Percentiles rank a stretch among this genome's conserved stretches.
Conservation (phyloP, 1,284 basidiomycete genomes). For the Cystobasidium slooffiae region DNA sequence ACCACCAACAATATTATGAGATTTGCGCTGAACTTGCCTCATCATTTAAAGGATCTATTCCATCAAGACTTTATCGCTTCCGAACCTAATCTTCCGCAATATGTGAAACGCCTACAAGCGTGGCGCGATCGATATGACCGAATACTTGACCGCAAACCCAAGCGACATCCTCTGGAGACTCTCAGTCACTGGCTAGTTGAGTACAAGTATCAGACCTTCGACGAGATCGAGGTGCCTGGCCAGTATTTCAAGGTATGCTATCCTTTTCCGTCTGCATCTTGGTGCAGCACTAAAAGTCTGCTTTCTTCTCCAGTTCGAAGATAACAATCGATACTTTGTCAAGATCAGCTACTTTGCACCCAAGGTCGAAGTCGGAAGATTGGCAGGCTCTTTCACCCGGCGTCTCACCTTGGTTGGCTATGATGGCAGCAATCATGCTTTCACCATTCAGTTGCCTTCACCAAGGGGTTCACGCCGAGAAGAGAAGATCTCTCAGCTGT, state of each 20-base stretch:
- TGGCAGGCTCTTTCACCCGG: constrained; percentile 83
- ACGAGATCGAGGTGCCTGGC: constrained; percentile 97
- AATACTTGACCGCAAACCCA: constrained; percentile 78
- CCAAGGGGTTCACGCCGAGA: constrained; percentile 87
- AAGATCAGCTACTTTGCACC: constrained; percentile 90
- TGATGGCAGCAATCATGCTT: constrained; percentile 85
- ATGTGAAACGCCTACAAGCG: constrained; percentile 83
- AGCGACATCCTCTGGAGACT: constrained; percentile 83
- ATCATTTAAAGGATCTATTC: constrained; percentile 70
- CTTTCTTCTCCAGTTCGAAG: constrained; percentile 72
- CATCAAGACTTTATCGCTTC: constrained; percentile 87
- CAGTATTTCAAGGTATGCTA: constrained; percentile 87
- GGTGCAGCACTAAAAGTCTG: constrained; percentile 25
- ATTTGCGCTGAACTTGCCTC: constrained; percentile 69
- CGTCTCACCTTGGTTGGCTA: constrained; percentile 90
- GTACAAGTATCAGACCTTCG: constrained; percentile 97
- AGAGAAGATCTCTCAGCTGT: constrained; percentile 88
- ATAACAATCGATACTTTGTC: constrained; percentile 89
- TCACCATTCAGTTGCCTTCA: constrained; percentile 88
- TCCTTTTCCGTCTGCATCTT: not conserved
- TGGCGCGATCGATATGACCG: constrained; percentile 95
- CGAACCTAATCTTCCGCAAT: constrained; percentile 82
- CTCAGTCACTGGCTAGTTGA: constrained; percentile 93
- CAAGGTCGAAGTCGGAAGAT: constrained; percentile 84
- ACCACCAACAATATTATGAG: constrained; percentile 67